Evolutionary conservation across 305 asterid genomes (phyloP).

Genomic region (Fraxinus ornus): DNA sequence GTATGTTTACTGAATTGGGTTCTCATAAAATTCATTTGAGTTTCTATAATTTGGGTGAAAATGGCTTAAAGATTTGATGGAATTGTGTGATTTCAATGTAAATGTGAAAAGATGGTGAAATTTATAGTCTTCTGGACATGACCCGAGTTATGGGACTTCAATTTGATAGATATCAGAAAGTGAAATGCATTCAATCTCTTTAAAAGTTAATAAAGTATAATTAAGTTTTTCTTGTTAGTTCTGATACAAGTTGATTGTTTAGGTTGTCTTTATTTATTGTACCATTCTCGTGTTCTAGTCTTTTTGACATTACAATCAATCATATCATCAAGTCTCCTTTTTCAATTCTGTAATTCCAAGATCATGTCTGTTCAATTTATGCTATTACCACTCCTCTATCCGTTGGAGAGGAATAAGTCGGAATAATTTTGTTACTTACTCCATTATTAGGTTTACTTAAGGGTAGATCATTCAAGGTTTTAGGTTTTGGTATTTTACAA

Average conservation of each 20-base stretch:
- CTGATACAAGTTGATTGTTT: background rate
- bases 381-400: background rate
- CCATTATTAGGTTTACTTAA: background rate
- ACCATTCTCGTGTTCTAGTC: background rate
- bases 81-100: constrained; percentile 13
- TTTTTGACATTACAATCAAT: background rate
- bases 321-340: background rate
- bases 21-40: constrained; percentile 6
- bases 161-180: background rate
- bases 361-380: background rate
- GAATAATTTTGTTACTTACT: background rate
- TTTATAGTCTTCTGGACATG: background rate
- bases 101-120: constrained; percentile 7
- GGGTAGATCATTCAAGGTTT: background rate
- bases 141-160: background rate
- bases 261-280: background rate
- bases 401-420: background rate
- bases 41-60: background rate
- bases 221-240: background rate
- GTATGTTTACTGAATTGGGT: constrained; percentile 21
- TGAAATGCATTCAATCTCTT: background rate
- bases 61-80: constrained; percentile 13
- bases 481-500: background rate
- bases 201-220: background rate
- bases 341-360: background rate